Base-by-base conservation (phyloP, 1,139 yeast genomes). In the Ashbya aceris region DNA sequence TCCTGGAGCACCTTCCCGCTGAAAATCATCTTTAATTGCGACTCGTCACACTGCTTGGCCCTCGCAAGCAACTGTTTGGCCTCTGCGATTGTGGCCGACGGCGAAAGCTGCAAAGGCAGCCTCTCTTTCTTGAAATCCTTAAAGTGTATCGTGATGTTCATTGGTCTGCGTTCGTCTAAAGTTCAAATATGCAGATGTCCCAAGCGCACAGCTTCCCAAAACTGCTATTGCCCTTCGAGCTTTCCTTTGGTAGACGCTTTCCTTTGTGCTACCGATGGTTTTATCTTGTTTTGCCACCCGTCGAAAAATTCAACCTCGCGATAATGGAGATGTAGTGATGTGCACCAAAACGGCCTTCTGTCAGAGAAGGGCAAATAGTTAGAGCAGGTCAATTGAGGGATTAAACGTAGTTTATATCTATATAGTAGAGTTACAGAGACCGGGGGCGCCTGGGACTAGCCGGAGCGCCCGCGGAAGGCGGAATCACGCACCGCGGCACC, bases 71-170 rank as follows among this genome's bases (percentile, higher is more conserved):
- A 76, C 56, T 79, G 82, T 64, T 91, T 91, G 36, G 83, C 78
- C 32, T 78, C 70, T 28, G 73, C 67, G 30, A 89, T 93, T 2
- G 85, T 74, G 43, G 79, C 86, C 17, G 74, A 51, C 12, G 74
- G 70, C 46, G 83, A 95, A 43, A 87, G 76, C 30, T 85, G 95
- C 49, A 91, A 60, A 33, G 87, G 74, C 64, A 89, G 77, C 62
- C 80, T 84, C 61, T 85, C 89, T 68, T 91, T 93, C 69, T 89
- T 87, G 66, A 91, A 84, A 66, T 91, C 95, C 63, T 89, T 87
- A 63, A 91, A 78, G 42, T 82, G 76, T 52, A 93, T 71, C 66
- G 81, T 83, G 94, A 91, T 87, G 55, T 46, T 27, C 37, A 34
- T 34, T 20, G 37, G 29, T 10, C n/a, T 34, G 23, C 23, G 23